Evolutionary conservation across 2,329 filamentous ascomycete species (phyloP), one percentile per base, ranked within the genome.

Genomic region (Eutypella sp.): DNA sequence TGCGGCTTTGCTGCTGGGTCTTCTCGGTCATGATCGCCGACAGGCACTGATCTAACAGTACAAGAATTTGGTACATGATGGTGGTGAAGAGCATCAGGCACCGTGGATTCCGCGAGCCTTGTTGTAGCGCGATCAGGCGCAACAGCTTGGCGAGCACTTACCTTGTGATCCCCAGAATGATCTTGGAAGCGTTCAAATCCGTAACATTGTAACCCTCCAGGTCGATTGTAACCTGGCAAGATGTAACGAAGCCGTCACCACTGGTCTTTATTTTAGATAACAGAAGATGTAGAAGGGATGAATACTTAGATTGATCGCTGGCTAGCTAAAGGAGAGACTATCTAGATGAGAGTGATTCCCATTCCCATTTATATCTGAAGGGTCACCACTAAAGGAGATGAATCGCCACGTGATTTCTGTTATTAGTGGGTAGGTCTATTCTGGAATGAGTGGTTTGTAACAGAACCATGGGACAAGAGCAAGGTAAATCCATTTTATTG

Each of bases 1-100:
- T 36, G 18, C 45, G 33, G 5, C n/a, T 33, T 11, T 24, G 41
- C 22, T 40, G 23, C 24, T 16, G 34, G 8, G 11, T 18, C 16
- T 3, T 15, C 16, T 50, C 47, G 29, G 23, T 29, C 31, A 16
- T n/a, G 13, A 42, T 18, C n/a, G 16, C 42, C 9, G 31, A 34
- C 5, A 47, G n/a, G 33, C 45, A 41, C 4, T 42, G 20, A n/a
- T 44, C 45, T 7, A 47, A 24, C 7, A 51, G 39, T 18, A 48
- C 49, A 9, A 51, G 19, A 15, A 51, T 45, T 23, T 51, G 46
- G n/a, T 48, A 44, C 46, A 51, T 44, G 13, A 51, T 29, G 3
- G 49, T 48, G 0, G 7, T 42, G 24, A 51, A 42, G 13, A 51
- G 33, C 43, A 49, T 43, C 8, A 45, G n/a, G 19, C 47, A 51